Conservation (phyloP, 768 basidiomycete species). For the Amanita polypyramis region DNA sequence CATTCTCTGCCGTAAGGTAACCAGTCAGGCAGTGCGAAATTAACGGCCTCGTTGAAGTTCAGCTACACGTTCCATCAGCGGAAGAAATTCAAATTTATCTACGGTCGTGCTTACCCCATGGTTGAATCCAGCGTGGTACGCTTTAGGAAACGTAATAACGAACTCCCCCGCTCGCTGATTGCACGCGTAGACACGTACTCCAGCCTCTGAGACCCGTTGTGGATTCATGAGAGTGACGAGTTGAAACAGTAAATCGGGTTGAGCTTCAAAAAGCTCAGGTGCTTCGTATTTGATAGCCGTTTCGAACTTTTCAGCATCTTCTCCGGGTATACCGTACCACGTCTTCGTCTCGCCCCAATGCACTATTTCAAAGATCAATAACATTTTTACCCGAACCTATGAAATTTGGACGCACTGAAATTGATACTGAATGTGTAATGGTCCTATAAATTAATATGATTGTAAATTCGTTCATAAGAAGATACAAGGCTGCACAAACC, state of each 20-base stretch:
- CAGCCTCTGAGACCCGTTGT: constrained; percentile 72
- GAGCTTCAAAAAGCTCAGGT: constrained; percentile 95
- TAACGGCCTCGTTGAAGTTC: constrained; percentile 99
- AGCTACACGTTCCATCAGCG: constrained; percentile 41
- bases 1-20: constrained; percentile 78
- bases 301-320: constrained; percentile 93
- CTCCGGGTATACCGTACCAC: constrained; percentile 98
- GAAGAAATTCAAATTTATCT: constrained; percentile 6
- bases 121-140: constrained; percentile 97
- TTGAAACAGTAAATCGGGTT: constrained; percentile 95
- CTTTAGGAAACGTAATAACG: constrained; percentile 95
- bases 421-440: constrained; percentile 97
- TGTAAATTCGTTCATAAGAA: background rate
- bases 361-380: constrained; percentile 39
- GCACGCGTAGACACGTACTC: constrained; percentile 87
- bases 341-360: constrained; percentile 99
- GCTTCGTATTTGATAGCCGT: constrained; percentile 91
- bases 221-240: constrained; percentile 98
- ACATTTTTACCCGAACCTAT: constrained; percentile 9
- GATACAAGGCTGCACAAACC: constrained; percentile 29
- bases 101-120: constrained; percentile 66
- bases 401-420: constrained; percentile 52
- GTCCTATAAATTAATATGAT: constrained; percentile 39
- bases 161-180: constrained; percentile 98
- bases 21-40: constrained; percentile 97